Percentiles rank a stretch among this genome's conserved stretches.
Conservation (phyloP, 805 yeast genomes). For the Zygosaccharomyces bailii region DNA sequence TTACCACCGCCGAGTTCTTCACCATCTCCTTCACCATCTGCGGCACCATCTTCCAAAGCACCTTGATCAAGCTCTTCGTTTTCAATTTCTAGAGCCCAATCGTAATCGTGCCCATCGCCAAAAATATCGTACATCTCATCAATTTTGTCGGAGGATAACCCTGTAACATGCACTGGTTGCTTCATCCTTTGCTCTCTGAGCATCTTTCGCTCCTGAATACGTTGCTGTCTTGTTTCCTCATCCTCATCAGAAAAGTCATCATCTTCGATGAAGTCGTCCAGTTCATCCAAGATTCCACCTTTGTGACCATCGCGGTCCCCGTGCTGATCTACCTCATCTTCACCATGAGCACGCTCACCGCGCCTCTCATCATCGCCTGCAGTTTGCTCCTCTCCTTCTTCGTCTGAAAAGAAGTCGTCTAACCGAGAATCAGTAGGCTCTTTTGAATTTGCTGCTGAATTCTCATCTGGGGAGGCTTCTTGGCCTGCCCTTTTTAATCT, state of each 20-base stretch:
- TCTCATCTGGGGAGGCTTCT: constrained; percentile 27
- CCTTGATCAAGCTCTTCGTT: constrained; percentile 51
- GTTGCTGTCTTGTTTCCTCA: constrained; percentile 45
- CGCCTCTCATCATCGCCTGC: constrained; percentile 17
- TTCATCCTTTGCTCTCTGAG: constrained; percentile 45
- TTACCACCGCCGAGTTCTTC: constrained; percentile 37
- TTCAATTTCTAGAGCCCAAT: constrained; percentile 96
- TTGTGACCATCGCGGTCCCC: constrained; percentile 32
- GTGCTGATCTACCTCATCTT: constrained; percentile 23
- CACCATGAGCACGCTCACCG: constrained; percentile 21
- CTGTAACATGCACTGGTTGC: constrained; percentile 55
- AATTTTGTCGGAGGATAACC: constrained; percentile 80
- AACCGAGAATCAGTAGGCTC: constrained; percentile 28
- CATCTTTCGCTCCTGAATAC: constrained; percentile 33
- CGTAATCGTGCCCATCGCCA: constrained; percentile 96
- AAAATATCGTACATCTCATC: constrained; percentile 92
- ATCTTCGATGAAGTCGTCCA: constrained; percentile 96
- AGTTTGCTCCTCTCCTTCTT: constrained; percentile 36
- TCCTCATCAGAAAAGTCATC: constrained; percentile 91
- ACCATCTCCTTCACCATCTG: constrained; percentile 37
- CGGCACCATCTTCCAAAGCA: constrained; percentile 45
- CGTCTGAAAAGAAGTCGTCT: constrained; percentile 43
- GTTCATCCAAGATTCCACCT: constrained; percentile 61
- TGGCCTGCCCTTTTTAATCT: constrained; percentile 75
- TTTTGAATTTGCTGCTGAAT: constrained; percentile 18